Base-by-base conservation (phyloP, 108 stramenopile genomes). In the Cylindrotheca closterium region DNA sequence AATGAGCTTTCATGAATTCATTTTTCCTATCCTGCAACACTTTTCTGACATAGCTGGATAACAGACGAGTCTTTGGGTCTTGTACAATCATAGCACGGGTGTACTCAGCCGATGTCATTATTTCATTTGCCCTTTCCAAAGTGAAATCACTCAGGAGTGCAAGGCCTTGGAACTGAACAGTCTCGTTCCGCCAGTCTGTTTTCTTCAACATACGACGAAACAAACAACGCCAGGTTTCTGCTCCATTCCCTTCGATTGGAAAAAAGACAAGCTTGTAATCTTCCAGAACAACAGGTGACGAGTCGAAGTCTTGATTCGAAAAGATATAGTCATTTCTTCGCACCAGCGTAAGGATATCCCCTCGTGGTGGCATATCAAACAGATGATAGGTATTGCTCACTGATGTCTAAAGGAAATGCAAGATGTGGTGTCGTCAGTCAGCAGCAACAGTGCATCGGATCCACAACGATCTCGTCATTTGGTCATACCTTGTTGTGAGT, bases 1-100 rank as follows among this genome's bases (percentile, higher is more conserved):
- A 42, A 42, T 10, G 7, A 15, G 37, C 7, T 42, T 42, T 7
- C 37, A 42, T 42, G 10, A 42, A 15, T 42, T 7, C 15, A 42
- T 42, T 42, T 7, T 42, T 42, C 37, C 15, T 7, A 15, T 42
- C 15, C 15, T 42, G 10, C 15, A 42, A 15, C 34, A 23, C 59
- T 8, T 46, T 60, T 17, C 21, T 29, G 4, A 77, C 22, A 61
- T 47, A 77, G 2, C 61, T 65, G 1, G 63, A 65, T 21, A 88
- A 24, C 7, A 83, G 30, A 1, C 86, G 62, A 18, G 75, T 67
- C 30, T 78, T 75, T 1, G 88, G 88, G 70, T 86, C 74, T 10
- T 84, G 63, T 1, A 89, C 75, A 57, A 86, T 84, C 7, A 86
- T 82, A 26, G 84, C 88, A 3, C 81, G 56, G 2, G 82, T 86